phyloP scores from a whole-genome alignment of 2,329 filamentous ascomycete genomes.

The Pseudogymnoascus sp. region DNA sequence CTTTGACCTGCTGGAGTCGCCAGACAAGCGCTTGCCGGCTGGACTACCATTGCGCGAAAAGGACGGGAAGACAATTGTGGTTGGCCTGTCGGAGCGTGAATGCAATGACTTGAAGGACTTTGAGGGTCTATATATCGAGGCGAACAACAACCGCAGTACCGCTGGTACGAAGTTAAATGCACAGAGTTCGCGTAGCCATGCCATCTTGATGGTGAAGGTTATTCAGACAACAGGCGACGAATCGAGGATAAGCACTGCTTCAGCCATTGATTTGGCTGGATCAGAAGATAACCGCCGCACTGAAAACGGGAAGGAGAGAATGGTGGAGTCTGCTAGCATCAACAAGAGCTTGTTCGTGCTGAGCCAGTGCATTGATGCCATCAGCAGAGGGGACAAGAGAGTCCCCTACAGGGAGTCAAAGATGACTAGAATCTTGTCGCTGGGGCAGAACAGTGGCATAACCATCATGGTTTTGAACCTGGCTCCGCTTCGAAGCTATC shows the following conservation, averaged over 20 bases:
- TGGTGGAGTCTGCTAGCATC: conserved; percentile 94
- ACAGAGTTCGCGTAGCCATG: conserved; percentile 82
- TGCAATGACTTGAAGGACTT: conserved; percentile 86
- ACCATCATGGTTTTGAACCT: conserved; percentile 96
- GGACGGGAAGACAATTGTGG: conserved; percentile 77
- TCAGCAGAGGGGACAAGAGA: conserved; percentile 63
- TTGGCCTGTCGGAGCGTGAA: conserved; percentile 73
- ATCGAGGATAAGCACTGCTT: conserved; percentile 71
- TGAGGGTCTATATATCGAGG: conserved; percentile 80
- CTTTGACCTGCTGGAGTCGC: conserved; percentile 79
- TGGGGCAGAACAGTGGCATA: conserved; percentile 91
- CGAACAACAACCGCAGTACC: conserved; percentile 83
- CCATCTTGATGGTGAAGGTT: conserved; percentile 83
- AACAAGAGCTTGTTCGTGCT: conserved; percentile 96
- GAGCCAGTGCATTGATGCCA: conserved; percentile 92
- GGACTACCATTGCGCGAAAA: conserved; percentile 80
- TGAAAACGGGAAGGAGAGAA: conserved; percentile 83
- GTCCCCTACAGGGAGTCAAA: conserved; percentile 94
- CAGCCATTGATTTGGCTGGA: conserved; percentile 88
- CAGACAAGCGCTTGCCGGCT: conserved; percentile 74
- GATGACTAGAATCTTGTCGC: conserved; percentile 88
- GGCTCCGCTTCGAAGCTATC: conserved; percentile 83
- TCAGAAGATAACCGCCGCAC: conserved; percentile 93
- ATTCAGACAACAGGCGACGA: conserved; percentile 64
- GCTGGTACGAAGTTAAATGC: conserved; percentile 88